Evolutionary conservation across 345 rosid genomes (phyloP), one percentile per base, ranked within the genome.

Genomic region (Eucalyptus microcorys): DNA sequence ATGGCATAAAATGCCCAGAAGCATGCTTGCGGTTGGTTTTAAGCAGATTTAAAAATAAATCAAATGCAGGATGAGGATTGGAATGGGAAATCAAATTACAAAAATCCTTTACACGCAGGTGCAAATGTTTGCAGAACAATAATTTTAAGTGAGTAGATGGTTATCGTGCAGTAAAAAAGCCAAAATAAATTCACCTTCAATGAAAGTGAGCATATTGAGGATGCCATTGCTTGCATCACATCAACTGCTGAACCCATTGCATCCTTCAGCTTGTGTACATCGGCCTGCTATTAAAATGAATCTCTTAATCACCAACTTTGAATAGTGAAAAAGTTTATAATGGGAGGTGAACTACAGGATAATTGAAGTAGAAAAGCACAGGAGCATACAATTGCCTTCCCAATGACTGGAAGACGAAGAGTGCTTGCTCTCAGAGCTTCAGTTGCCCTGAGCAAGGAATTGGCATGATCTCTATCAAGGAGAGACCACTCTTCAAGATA

Each of bases 381-480:
- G 88, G 87, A 85, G 91, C 96, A 61, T 92, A 92, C 99, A 88
- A 90, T 87, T 88, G 99, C 94, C 90, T 96, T 96, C 91, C 98
- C 99, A 89, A 93, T 93, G 50, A 96, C 87, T 49, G 98, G 99
- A 92, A 97, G 99, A 86, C 99, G 99, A 86, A 97, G 97, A 19
- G 98, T 97, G 90, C 99, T 97, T 91, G 99, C 99, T 92, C 92
- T 95, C 91, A 96, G 92, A 89, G 99, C 97, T 95, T 94, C 98
- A 12, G 92, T 97, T 91, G 99, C 98, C 91, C 96, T 97, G 32
- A 91, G 90, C 94, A 96, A 92, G 87, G 97, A 96, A 90, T 87
- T 93, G 14, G 90, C 93, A 90, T 98, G 98, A 90, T 94, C 97
- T 91, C 93, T 92, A 88, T 97, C 98, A 79, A 96, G 85, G 90